Conservation (phyloP, 345 rosid genomes). For the Lepidium aucheri region DNA sequence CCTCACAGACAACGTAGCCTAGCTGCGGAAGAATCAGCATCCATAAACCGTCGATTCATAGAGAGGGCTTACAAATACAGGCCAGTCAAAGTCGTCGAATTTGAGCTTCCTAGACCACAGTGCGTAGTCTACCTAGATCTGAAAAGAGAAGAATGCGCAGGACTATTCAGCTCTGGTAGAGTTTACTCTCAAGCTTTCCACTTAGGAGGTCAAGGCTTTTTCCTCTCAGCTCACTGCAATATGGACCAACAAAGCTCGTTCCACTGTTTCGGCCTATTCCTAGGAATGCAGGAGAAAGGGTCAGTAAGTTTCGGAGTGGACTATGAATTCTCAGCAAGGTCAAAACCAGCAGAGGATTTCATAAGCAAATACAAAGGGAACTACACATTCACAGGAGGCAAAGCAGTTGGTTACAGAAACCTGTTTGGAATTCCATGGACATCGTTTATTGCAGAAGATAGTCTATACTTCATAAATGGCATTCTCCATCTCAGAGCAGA, state of each 20-base stretch:
- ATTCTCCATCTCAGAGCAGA: conserved; percentile 88
- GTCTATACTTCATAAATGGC: conserved; percentile 72
- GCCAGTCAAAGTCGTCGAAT: conserved; percentile 91
- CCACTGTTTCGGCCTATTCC: conserved; percentile 84
- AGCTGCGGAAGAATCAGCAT: conserved; percentile 66
- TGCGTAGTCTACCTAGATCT: conserved; percentile 91
- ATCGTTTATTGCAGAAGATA: conserved; percentile 70
- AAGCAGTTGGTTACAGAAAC: conserved; percentile 93
- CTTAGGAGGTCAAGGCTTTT: conserved; percentile 95
- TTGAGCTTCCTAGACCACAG: conserved; percentile 77
- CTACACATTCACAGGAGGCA: conserved; percentile 90
- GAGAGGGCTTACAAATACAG: conserved; percentile 94
- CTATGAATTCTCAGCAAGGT: conserved; percentile 88
- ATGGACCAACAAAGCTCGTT: conserved; percentile 97
- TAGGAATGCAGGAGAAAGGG: conserved; percentile 99
- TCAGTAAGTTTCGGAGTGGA: conserved; percentile 82
- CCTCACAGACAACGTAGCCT: conserved; percentile 75
- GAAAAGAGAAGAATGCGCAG: conserved; percentile 74
- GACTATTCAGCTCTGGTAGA: conserved; percentile 72
- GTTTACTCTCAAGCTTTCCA: conserved; percentile 97
- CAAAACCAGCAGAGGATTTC: conserved; percentile 76
- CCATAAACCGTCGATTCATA: conserved; percentile 52
- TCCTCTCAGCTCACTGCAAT: conserved; percentile 94
- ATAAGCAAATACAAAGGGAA: conserved; percentile 89
- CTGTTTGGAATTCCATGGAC: conserved; percentile 80